A percentile compares a stretch with the other conserved stretches of the same genome.
These are phyloP conservation scores for Dipodascus albidus DNA, from an alignment of 805 yeast species.

Conservation along the genomic window DNA sequence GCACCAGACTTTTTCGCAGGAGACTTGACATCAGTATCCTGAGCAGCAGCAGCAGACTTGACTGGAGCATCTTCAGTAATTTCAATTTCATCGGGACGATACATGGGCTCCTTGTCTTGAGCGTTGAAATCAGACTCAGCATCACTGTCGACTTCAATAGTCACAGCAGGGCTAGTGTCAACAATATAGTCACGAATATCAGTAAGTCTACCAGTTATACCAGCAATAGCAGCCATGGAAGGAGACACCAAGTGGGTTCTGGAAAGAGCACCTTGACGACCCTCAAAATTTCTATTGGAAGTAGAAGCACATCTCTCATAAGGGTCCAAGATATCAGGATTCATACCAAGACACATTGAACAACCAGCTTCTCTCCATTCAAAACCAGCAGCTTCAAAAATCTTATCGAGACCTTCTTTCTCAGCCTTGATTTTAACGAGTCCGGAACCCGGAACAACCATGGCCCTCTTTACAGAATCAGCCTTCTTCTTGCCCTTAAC, in stretches of 20 bases:
- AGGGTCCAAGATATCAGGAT: constrained; percentile 92
- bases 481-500: constrained; percentile 88
- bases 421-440: constrained; percentile 90
- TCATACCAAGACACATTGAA: constrained; percentile 99
- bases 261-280: constrained; percentile 95
- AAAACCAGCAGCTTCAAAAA: constrained; percentile 86
- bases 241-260: constrained; percentile 98
- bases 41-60: constrained; percentile 48
- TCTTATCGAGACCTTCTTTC: constrained; percentile 83
- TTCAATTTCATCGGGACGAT: constrained; percentile 37
- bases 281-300: constrained; percentile 96
- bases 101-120: constrained; percentile 55
- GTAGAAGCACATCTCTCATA: constrained; percentile 98
- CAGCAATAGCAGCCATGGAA: constrained; percentile 99
- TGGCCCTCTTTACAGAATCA: constrained; percentile 61
- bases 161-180: constrained; percentile 23
- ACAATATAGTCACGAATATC: constrained; percentile 75
- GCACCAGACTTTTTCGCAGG: constrained; percentile 24
- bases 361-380: constrained; percentile 99
- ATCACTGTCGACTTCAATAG: constrained; percentile 23
- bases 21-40: constrained; percentile 18
- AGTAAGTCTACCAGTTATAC: constrained; percentile 76
- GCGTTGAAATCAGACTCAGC: constrained; percentile 32
- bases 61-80: constrained; percentile 39
- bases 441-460: constrained; percentile 98